A percentile compares a stretch with the other conserved stretches of the same genome.
phyloP scores from a whole-genome alignment of 2,329 filamentous ascomycete species.

The Diaporthe citri region DNA sequence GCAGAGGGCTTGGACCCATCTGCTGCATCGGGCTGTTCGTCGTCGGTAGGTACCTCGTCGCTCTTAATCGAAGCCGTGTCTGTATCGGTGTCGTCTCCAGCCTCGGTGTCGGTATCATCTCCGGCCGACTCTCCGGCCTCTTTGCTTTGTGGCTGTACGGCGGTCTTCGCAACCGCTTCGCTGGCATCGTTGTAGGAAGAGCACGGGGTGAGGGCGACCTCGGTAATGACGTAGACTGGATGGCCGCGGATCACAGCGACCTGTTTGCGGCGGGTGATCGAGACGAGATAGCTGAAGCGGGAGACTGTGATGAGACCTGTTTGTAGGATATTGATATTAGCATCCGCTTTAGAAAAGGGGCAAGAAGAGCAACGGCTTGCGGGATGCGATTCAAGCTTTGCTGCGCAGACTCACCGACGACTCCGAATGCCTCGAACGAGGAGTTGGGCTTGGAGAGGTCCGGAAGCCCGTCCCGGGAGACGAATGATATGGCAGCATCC shows the following conservation, averaged over 20 bases:
- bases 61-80: conserved; percentile 48
- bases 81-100: conserved; percentile 61
- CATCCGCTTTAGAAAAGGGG: background rate
- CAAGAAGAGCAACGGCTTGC: background rate
- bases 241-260: conserved; percentile 88
- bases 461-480: conserved; percentile 59
- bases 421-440: conserved; percentile 71
- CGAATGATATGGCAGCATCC: conserved; percentile 61
- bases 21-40: conserved; percentile 43
- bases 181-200: conserved; percentile 81
- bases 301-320: conserved; percentile 87
- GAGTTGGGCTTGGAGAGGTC: conserved; percentile 59
- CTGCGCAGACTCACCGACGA: conserved; percentile 62
- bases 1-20: conserved; percentile 30
- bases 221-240: conserved; percentile 87
- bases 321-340: background rate
- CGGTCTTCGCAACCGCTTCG: conserved; percentile 76
- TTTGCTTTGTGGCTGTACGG: conserved; percentile 51
- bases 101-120: conserved; percentile 54
- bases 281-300: conserved; percentile 84
- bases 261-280: conserved; percentile 87
- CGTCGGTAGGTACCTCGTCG: conserved; percentile 59
- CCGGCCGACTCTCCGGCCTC: conserved; percentile 52
- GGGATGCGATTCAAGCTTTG: background rate
- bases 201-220: conserved; percentile 91